Conservation (phyloP, 1,284 basidiomycete species). For the Leccinum pachyderme region DNA sequence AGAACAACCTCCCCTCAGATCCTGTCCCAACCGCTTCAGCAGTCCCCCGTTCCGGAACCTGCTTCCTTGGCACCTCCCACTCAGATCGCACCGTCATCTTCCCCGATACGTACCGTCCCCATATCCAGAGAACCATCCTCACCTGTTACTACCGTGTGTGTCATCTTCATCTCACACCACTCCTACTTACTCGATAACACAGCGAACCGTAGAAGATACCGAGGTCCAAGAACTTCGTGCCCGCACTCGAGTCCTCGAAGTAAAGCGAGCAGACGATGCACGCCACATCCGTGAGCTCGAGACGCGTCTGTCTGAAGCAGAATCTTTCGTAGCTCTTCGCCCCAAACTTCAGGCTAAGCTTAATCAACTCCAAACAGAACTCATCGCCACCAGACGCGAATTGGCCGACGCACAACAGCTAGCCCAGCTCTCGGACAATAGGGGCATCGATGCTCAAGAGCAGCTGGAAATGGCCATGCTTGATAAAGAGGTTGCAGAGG, state of each 20-base stretch:
- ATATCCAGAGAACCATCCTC: slow-evolving; percentile 28
- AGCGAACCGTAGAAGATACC: slow-evolving; percentile 42
- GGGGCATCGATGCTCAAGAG: slow-evolving; percentile 75
- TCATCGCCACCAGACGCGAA: slow-evolving; percentile 66
- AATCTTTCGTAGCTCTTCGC: slow-evolving; percentile 79
- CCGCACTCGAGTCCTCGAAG: slow-evolving; percentile 83
- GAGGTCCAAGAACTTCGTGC: slow-evolving; percentile 82
- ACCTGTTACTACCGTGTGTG: slow-evolving; percentile 28
- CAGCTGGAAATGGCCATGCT: slow-evolving; percentile 93
- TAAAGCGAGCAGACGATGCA: slow-evolving; percentile 83
- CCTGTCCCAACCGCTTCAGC: slow-evolving; percentile 14
- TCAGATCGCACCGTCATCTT: slow-evolving; percentile 18
- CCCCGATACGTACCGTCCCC: slow-evolving; percentile 19
- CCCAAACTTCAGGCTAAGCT: slow-evolving; percentile 91
- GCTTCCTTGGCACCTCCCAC: slow-evolving; percentile 8
- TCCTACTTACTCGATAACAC: slow-evolving; percentile 3
- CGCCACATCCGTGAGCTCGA: slow-evolving; percentile 86
- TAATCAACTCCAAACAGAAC: slow-evolving; percentile 73
- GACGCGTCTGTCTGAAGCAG: slow-evolving; percentile 76
- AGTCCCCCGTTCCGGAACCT: slow-evolving; percentile 13
- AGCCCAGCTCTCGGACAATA: slow-evolving; percentile 55
- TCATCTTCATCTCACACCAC: slow-evolving; percentile 27
- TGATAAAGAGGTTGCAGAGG: slow-evolving; percentile 97
- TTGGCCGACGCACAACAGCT: slow-evolving; percentile 66
- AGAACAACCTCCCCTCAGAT: slow-evolving; percentile 14